phyloP scores from a whole-genome alignment of 768 basidiomycete species.

The Vararia minispora region DNA sequence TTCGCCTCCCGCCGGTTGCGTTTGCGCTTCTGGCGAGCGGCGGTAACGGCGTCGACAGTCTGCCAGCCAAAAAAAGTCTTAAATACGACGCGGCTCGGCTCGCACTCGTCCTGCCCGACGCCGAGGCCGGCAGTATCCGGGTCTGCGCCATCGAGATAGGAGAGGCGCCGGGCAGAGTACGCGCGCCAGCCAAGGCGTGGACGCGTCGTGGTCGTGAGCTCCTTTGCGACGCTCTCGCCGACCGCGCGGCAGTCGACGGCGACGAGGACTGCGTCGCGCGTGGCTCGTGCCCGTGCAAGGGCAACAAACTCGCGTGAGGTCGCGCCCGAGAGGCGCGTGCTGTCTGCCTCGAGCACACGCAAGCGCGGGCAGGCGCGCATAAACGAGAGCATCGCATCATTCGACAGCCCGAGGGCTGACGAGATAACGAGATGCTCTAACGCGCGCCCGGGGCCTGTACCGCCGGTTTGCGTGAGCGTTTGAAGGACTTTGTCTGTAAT shows the following conservation, averaged over 20 bases:
- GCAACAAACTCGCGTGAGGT: constrained; percentile 62
- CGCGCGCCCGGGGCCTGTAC: constrained; percentile 36
- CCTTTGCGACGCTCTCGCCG: constrained; percentile 49
- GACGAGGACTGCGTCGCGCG: constrained; percentile 43
- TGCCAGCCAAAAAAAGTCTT: constrained; percentile 86
- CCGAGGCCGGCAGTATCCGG: constrained; percentile 52
- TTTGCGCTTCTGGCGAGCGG: constrained; percentile 54
- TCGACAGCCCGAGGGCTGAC: constrained; percentile 49
- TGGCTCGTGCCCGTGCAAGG: constrained; percentile 35
- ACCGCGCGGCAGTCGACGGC: constrained; percentile 71
- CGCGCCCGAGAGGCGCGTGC: constrained; percentile 53
- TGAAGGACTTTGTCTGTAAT: constrained; percentile 66
- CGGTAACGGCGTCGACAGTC: constrained; percentile 67
- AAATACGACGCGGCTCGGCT: constrained; percentile 56
- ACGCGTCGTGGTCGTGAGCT: constrained; percentile 45
- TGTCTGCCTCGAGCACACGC: constrained; percentile 65
- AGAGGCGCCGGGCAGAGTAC: constrained; percentile 60
- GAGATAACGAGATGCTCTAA: constrained; percentile 68
- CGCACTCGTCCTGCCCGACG: constrained; percentile 75
- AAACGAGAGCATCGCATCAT: constrained; percentile 52
- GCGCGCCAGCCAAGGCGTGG: constrained; percentile 66
- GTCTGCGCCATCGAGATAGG: constrained; percentile 63
- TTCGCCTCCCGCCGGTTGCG: constrained; percentile 37
- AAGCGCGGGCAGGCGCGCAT: constrained; percentile 54
- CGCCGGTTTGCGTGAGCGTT: constrained; percentile 41